Percentiles rank a stretch among this genome's conserved stretches.
These are phyloP conservation scores for Limonomyces culmigenus DNA, from an alignment of 1,284 basidiomycete genomes.

Conservation along the genomic window DNA sequence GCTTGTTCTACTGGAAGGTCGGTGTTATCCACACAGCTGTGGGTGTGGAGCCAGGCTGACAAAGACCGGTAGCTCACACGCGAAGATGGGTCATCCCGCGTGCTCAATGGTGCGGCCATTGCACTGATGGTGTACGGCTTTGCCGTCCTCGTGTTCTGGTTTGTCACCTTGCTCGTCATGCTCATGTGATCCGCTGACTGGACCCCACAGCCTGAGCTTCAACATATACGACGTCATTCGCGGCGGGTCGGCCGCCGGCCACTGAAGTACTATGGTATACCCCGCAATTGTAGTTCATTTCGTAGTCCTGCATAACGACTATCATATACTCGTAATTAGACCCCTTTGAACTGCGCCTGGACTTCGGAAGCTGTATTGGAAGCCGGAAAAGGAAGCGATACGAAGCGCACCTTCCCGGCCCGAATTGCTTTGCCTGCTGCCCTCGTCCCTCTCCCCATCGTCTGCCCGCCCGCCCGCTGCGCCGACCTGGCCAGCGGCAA, in stretches of 20 bases:
- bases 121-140: conserved; percentile 61
- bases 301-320: not conserved
- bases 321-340: not conserved
- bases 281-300: not conserved
- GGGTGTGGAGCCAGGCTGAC: conserved; percentile 1
- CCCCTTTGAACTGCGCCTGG: not conserved
- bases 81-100: conserved; percentile 33
- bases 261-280: too few species aligned
- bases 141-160: conserved; percentile 82
- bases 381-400: too few species aligned
- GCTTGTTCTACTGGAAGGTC: conserved; percentile 73
- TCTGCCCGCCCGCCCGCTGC: too few species aligned
- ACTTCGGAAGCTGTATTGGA: too few species aligned
- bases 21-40: conserved; percentile 7
- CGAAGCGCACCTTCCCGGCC: too few species aligned
- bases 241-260: too few species aligned
- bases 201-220: conserved; percentile 40
- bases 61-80: conserved; percentile 42
- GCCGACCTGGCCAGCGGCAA: too few species aligned
- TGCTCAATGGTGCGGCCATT: conserved; percentile 44
- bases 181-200: conserved; percentile 1
- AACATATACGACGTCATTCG: conserved; percentile 52
- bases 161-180: conserved; percentile 14
- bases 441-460: too few species aligned
- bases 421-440: too few species aligned